Evolutionary conservation across 116 monocot species (phyloP).

Genomic region (Zostera marina): DNA sequence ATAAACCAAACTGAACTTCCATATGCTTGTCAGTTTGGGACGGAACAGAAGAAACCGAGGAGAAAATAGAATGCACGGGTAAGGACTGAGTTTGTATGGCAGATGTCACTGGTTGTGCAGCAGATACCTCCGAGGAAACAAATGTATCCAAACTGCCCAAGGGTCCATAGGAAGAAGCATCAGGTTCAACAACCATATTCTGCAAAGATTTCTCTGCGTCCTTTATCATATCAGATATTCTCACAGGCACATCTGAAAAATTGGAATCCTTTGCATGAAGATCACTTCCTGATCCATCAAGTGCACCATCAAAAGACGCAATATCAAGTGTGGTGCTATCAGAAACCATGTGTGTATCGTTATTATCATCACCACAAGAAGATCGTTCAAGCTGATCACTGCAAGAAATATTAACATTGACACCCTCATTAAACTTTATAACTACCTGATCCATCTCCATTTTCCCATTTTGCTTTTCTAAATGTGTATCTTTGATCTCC

Average conservation of each 20-base stretch:
- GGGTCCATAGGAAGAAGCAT: slow-evolving; percentile 3
- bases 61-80: slow-evolving; percentile 10
- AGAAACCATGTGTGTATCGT: slow-evolving; percentile 5
- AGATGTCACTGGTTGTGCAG: slow-evolving; percentile 6
- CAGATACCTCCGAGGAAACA: slow-evolving; percentile 9
- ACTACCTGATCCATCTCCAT: slow-evolving; percentile 15
- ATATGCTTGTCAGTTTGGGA: slow-evolving; percentile 27
- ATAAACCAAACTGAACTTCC: slow-evolving; percentile 65
- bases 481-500: slow-evolving; percentile 19
- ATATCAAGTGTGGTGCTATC: slow-evolving; percentile 4
- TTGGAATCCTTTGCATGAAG: slow-evolving; percentile 6
- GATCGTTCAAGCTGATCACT: slow-evolving; percentile 18
- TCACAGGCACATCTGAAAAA: slow-evolving; percentile 4
- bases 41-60: slow-evolving; percentile 15
- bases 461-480: slow-evolving; percentile 9
- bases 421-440: slow-evolving; percentile 28
- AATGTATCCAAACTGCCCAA: slow-evolving; percentile 2
- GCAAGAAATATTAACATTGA: slow-evolving; percentile 23
- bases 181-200: slow-evolving; percentile 24
- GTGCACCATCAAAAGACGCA: not conserved
- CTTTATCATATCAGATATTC: slow-evolving; percentile 7
- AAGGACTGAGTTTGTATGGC: slow-evolving; percentile 6
- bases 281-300: slow-evolving; percentile 4
- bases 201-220: slow-evolving; percentile 29
- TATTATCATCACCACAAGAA: slow-evolving; percentile 9